These are phyloP conservation scores for Nitzschia inconspicua DNA, from an alignment of 108 stramenopile species.

Conservation along the genomic window DNA sequence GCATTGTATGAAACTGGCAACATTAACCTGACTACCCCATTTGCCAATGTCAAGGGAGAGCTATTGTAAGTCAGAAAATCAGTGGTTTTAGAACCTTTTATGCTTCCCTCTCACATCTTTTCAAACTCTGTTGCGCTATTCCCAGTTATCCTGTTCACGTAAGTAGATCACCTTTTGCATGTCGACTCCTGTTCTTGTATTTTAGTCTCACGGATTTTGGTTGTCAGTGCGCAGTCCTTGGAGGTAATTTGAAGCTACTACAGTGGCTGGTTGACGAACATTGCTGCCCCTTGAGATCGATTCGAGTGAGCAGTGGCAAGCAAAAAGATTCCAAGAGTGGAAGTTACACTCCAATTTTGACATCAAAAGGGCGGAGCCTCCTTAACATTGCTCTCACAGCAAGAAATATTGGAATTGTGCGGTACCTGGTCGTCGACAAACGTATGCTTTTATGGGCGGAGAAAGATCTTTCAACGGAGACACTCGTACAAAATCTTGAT, in stretches of 20 bases:
- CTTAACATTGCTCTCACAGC: constrained; percentile 66
- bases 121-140: not conserved
- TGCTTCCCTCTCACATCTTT: not conserved
- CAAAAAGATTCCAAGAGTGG: constrained; percentile 11
- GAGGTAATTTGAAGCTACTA: constrained; percentile 45
- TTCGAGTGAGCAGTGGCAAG: constrained; percentile 30
- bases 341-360: constrained; percentile 52
- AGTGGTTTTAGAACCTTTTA: not conserved
- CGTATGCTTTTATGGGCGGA: constrained; percentile 50
- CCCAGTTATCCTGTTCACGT: constrained; percentile 44
- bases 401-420: constrained; percentile 54
- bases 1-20: constrained; percentile 51
- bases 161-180: not conserved
- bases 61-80: constrained; percentile 40
- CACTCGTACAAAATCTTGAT: constrained; percentile 33
- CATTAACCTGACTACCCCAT: constrained; percentile 44
- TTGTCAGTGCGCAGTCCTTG: constrained; percentile 49
- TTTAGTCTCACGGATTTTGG: not conserved
- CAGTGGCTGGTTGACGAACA: constrained; percentile 61
- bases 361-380: constrained; percentile 64
- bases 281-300: constrained; percentile 57
- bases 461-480: constrained; percentile 49
- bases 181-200: not conserved
- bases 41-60: constrained; percentile 60
- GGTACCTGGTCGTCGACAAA: constrained; percentile 80